Base-by-base conservation (phyloP, 208 protist species). In the Crithidia bombi region DNA sequence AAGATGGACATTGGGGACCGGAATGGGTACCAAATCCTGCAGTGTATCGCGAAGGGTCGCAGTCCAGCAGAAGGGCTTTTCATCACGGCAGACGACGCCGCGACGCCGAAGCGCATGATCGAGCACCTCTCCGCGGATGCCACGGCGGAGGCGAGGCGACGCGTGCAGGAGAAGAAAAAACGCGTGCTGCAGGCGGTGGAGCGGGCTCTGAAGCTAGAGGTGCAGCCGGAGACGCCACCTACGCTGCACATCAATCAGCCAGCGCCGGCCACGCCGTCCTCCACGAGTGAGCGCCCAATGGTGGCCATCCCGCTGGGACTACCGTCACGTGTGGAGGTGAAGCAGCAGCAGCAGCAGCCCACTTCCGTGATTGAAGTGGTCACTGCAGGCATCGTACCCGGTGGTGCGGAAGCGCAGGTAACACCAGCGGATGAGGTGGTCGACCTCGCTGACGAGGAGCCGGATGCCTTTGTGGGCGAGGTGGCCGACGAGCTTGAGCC, bases 121-220 rank as follows among this genome's bases (percentile, higher is more conserved):
- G 62, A 66, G 25, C 54, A 43, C 17, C 56, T 76, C 12, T 28
- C 28, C 12, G 9, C 36, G 25, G 35, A 66, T 19, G 56, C 28
- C 25, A 46, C 70, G 21, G 38, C 54, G 6, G 70, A 69, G 47
- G 63, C 64, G 33, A 54, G 38, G 55, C 72, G 52, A 49, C 77
- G 63, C 54, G 64, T 80, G 33, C 69, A 73, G 30, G 73, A 82
- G 58, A 79, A 73, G 46, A 81, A 77, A 65, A 77, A 79, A 5
- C 82, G 87, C 64, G 82, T 93, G 26, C 57, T 93, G 52, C 75
- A 75, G 47, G 85, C 88, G 0, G 77, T 93, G 15, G 78, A 93
- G 57, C 52, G 56, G 17, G 88, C 83, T 1, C 65, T 90, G 69
- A 26, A 36, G 2, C 46, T 64, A 21, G 59, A 63, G 36, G 26